Conservation (phyloP, 2,329 filamentous ascomycete species). For the Ascochyta lentis region DNA sequence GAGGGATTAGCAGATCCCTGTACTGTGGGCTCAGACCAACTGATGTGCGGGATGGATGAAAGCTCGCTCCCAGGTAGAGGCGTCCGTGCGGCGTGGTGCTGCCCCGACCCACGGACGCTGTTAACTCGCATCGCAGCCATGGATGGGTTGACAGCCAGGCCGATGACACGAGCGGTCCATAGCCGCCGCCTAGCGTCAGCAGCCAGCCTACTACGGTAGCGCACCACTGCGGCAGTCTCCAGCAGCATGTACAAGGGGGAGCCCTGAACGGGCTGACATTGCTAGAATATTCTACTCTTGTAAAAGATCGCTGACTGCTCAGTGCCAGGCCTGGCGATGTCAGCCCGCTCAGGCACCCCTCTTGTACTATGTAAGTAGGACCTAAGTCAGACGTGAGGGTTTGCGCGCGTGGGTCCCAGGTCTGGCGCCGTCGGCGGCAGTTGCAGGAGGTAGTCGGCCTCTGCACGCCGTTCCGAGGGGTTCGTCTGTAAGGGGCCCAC, state of each 20-base stretch:
- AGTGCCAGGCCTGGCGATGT: too few relatives aligned
- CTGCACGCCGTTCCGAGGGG: conserved; percentile 16
- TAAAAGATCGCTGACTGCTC: too few relatives aligned
- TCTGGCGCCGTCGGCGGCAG: conserved; percentile 3
- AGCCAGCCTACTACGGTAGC: neutral
- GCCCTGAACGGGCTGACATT: too few relatives aligned
- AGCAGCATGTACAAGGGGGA: too few relatives aligned
- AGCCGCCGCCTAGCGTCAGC: conserved; percentile 37
- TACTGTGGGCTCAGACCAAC: conserved; percentile 41
- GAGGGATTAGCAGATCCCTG: conserved; percentile 34
- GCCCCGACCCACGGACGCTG: conserved; percentile 28
- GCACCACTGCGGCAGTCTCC: neutral
- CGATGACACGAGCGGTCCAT: conserved; percentile 24
- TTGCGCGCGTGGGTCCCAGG: neutral
- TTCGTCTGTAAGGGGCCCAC: conserved; percentile 28
- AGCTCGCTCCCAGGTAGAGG: conserved; percentile 22
- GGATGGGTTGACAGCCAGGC: conserved; percentile 24
- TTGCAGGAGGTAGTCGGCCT: conserved; percentile 13
- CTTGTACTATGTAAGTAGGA: neutral
- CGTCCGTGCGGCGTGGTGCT: conserved; percentile 27
- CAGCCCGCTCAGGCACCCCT: too few relatives aligned
- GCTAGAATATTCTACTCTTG: too few relatives aligned
- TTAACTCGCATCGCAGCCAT: conserved; percentile 5
- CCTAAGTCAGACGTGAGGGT: neutral
- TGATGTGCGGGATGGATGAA: conserved; percentile 51